Evolutionary conservation across 208 protist genomes (phyloP), one percentile per base, ranked within the genome.

Genomic region (Lotmaria passim): DNA sequence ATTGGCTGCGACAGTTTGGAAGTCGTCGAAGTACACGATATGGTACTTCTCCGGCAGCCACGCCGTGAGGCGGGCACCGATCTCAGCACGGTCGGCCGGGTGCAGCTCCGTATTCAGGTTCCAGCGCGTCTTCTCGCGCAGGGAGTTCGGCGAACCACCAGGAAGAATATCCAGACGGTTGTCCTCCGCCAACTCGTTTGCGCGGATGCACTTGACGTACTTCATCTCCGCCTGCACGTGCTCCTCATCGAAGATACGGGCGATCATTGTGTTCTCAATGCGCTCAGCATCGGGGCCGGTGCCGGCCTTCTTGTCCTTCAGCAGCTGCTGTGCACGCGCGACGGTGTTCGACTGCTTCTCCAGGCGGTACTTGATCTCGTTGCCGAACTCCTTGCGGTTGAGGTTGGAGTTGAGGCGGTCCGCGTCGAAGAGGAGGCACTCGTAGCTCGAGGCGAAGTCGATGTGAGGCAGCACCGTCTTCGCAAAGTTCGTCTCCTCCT

Each of bases 1-100:
- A 52, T 94, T 94, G 28, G 89, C 89, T 43, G 89, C 89, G 10
- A 94, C 89, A 3, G 89, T 94, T 68, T 94, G 89, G 76, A 92
- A 94, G 76, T 94, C 89, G 44, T 94, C 89, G 48, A 93, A 90
- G 74, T 94, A 94, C 34, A 94, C 86, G 55, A 94, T 94, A 72
- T 94, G 89, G 73, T 94, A 94, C 78, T 94, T 94, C 85, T 94
- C 89, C 17, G 89, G 89, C 57, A 94, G 89, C 89, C 89, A 94
- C 17, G 89, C 89, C 26, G 86, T 94, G 46, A 94, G 86, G 17
- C 89, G 86, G 19, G 86, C 80, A 26, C 67, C 82, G 43, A 94
- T 94, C 76, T 94, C 89, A 2, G 83, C 81, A 36, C 85, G 78
- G 63, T 94, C 89, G 51, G 81, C 81, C 28, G 86, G 86, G 76